Evolutionary conservation across 2,329 filamentous ascomycete genomes (phyloP).

Genomic region (Monilinia polystroma): DNA sequence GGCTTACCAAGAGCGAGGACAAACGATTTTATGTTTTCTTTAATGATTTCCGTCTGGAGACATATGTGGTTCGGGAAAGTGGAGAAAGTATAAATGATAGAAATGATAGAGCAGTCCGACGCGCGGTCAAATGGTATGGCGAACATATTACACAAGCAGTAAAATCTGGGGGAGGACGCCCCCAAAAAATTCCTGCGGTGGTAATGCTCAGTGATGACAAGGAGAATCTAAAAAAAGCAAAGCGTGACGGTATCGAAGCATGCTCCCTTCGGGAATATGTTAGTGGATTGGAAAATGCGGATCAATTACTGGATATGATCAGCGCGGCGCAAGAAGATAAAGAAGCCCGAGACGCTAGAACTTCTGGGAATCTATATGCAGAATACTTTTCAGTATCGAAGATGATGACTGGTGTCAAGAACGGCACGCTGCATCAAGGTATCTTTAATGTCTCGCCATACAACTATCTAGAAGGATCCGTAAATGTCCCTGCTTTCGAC

Average conservation of each 20-base stretch:
- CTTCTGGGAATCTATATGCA: slow-evolving; percentile 71
- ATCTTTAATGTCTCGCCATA: slow-evolving; percentile 96
- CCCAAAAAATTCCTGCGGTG: slow-evolving; percentile 66
- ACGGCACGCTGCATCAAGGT: slow-evolving; percentile 86
- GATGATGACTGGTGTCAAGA: slow-evolving; percentile 91
- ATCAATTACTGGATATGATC: slow-evolving; percentile 89
- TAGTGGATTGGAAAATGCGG: slow-evolving; percentile 76
- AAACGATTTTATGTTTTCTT: slow-evolving; percentile 99
- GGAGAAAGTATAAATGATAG: slow-evolving; percentile 94
- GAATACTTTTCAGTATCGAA: slow-evolving; percentile 88
- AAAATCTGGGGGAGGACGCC: slow-evolving; percentile 51
- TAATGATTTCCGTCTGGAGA: slow-evolving; percentile 95
- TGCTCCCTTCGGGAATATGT: slow-evolving; percentile 75
- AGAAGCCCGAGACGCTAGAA: slow-evolving; percentile 61
- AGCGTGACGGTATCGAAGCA: slow-evolving; percentile 69
- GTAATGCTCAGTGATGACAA: slow-evolving; percentile 95
- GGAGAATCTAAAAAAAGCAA: slow-evolving; percentile 81
- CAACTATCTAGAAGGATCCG: slow-evolving; percentile 93
- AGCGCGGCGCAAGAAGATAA: slow-evolving; percentile 72
- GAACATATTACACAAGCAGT: slow-evolving; percentile 70
- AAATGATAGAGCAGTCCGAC: slow-evolving; percentile 88
- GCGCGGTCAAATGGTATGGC: slow-evolving; percentile 85
- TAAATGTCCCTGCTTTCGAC: slow-evolving; percentile 86
- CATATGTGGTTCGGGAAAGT: slow-evolving; percentile 70
- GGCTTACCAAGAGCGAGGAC: slow-evolving; percentile 89